Evolutionary conservation across 2,329 filamentous ascomycete genomes (phyloP).

Genomic region (Ascochyta fabae): DNA sequence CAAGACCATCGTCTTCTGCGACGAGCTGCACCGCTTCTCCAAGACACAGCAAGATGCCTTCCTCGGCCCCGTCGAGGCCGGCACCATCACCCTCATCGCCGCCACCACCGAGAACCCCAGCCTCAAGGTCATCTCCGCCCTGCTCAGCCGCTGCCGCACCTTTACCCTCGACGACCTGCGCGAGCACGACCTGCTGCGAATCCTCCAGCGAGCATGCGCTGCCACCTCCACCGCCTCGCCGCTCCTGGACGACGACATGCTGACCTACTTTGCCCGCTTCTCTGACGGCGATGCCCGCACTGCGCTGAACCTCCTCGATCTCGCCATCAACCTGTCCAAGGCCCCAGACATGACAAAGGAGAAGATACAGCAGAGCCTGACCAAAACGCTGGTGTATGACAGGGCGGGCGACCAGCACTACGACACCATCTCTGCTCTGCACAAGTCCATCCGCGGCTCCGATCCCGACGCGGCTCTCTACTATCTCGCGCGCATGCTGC

Average conservation of each 20-base stretch:
- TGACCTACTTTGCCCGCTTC: conserved; percentile 83
- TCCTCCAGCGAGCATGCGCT: conserved; percentile 76
- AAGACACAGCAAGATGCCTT: conserved; percentile 97
- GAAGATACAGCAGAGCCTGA: conserved; percentile 80
- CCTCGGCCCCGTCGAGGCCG: conserved; percentile 87
- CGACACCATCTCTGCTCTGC: conserved; percentile 95
- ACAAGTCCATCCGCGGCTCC: conserved; percentile 90
- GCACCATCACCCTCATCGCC: conserved; percentile 88
- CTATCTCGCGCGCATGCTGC: conserved; percentile 94
- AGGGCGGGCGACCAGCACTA: conserved; percentile 96
- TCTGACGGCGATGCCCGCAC: conserved; percentile 92
- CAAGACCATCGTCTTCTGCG: conserved; percentile 96
- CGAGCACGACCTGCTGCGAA: conserved; percentile 72
- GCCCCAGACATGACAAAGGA: conserved; percentile 72
- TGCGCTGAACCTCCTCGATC: conserved; percentile 87
- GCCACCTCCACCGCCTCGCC: conserved; percentile 62
- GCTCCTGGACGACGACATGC: conserved; percentile 77
- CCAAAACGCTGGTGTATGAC: conserved; percentile 93
- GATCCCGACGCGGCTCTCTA: conserved; percentile 89
- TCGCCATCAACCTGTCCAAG: conserved; percentile 78
- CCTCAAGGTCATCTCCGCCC: conserved; percentile 87
- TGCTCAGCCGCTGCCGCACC: conserved; percentile 87
- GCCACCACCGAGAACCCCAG: conserved; percentile 97
- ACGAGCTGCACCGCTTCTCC: conserved; percentile 92
- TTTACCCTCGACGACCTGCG: conserved; percentile 83